Evolutionary conservation across 2,329 filamentous ascomycete species (phyloP), one percentile per base, ranked within the genome.

Genomic region (Thielaviopsis musarum): DNA sequence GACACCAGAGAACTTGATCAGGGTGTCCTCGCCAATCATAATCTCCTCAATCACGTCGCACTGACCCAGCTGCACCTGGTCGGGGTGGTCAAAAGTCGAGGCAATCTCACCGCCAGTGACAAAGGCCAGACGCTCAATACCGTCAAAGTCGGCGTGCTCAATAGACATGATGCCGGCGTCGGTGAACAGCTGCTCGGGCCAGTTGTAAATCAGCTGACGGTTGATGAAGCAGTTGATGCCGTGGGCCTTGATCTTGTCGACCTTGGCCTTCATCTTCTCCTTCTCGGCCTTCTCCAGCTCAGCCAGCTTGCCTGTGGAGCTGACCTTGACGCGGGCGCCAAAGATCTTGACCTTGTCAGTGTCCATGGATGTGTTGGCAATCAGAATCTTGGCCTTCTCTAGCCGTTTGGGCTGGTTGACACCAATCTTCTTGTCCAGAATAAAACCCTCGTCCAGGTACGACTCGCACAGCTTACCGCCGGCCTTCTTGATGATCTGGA

Each of bases 301-400:
- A n/a, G 93, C 93, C 56, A 98, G 81, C 78, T 97, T 96, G 71
- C 89, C 89, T 2, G 93, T 98, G 34, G 89, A 91, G 66, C 88
- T 87, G 62, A 98, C 93, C 80, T 97, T 97, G 68, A 98, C 89
- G 62, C 91, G 83, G 17, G 93, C 93, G 64, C 93, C 93, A 67
- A 98, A 98, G 68, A 98, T 97, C 81, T 98, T 98, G 76, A 98
- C 88, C 79, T 98, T 98, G 75, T 98, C 93, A 41, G 93, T 98
- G 73, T 98, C 93, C 93, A 98, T 98, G 13, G 91, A 87, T 10
- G 93, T 98, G 75, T 98, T 98, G 64, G 93, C 93, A 22, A 98
- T 88, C 60, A 98, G 75, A 65, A 98, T 98, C 77, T 97, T 98
- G 65, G 91, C 93, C 71, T 98, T 97, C 72, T 97, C 91, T 68